phyloP scores from a whole-genome alignment of 2,329 filamentous ascomycete species.

The Epichloe festucae region DNA sequence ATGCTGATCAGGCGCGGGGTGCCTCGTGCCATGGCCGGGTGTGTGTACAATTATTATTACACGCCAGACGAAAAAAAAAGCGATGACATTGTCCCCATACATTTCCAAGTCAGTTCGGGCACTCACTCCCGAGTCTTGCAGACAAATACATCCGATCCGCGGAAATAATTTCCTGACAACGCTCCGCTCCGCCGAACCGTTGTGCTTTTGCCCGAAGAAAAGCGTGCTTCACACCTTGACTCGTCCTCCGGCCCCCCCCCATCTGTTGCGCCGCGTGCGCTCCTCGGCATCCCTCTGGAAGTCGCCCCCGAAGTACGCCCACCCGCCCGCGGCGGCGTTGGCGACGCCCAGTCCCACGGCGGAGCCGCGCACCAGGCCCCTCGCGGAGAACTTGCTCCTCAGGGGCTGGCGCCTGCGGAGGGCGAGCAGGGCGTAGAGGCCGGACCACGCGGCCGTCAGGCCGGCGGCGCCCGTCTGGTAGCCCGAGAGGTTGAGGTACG shows the following conservation, averaged over 20 bases:
- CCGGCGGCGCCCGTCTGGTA: slow-evolving; percentile 44
- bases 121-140: no score
- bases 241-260: slow-evolving; percentile 22
- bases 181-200: no score
- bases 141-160: no score
- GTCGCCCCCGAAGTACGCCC: slow-evolving; percentile 39
- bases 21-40: no score
- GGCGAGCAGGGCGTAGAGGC: slow-evolving; percentile 43
- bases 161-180: no score
- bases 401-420: slow-evolving; percentile 31
- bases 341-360: slow-evolving; percentile 36
- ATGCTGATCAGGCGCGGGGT: no score
- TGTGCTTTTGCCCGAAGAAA: no score
- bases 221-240: no score
- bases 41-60: no score
- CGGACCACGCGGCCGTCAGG: slow-evolving; percentile 41
- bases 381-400: slow-evolving; percentile 30
- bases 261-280: slow-evolving; percentile 36
- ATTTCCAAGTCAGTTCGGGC: no score
- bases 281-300: slow-evolving; percentile 35
- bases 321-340: slow-evolving; percentile 37
- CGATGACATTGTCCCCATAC: no score
- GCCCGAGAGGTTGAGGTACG: slow-evolving; percentile 47
- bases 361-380: slow-evolving; percentile 36
- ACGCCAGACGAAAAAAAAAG: no score